Conservation (phyloP, 352 stramenopile species). For the Phytophthora vignae region DNA sequence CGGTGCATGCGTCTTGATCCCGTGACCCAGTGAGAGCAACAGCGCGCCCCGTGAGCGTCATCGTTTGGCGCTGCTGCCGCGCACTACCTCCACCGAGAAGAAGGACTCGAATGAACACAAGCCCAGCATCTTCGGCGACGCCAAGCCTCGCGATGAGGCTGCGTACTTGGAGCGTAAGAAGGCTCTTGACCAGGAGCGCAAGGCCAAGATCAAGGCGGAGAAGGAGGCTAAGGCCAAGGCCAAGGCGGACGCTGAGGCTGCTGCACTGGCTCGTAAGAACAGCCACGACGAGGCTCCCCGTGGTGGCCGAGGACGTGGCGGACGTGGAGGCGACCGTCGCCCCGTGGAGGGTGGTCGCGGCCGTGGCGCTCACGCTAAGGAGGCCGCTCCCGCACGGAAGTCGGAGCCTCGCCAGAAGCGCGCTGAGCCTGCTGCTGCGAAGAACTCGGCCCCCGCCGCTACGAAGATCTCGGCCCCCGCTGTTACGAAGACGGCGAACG, state of each 20-base stretch:
- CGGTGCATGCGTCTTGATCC: conserved; percentile 14
- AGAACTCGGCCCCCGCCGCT: not conserved
- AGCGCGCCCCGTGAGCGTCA: conserved; percentile 57
- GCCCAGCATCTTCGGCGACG: conserved; percentile 84
- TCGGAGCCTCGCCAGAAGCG: conserved; percentile 59
- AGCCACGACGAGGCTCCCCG: conserved; percentile 36
- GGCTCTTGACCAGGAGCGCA: conserved; percentile 37
- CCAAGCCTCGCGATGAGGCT: conserved; percentile 81
- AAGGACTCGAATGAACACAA: conserved; percentile 47
- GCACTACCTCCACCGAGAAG: conserved; percentile 51
- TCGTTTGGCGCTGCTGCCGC: conserved; percentile 67
- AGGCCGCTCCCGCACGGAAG: conserved; percentile 47
- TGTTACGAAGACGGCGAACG: conserved; percentile 74
- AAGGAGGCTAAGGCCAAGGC: conserved; percentile 32
- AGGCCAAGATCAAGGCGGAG: conserved; percentile 41
- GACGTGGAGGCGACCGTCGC: conserved; percentile 45
- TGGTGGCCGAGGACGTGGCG: conserved; percentile 52
- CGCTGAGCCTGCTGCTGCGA: conserved; percentile 43
- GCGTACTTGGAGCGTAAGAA: conserved; percentile 80
- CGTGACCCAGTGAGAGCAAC: conserved; percentile 28
- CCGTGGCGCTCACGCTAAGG: conserved; percentile 35
- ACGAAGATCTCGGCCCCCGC: conserved; percentile 56
- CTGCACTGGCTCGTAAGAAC: conserved; percentile 21
- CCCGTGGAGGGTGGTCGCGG: conserved; percentile 37
- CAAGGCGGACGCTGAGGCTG: conserved; percentile 10